Evolutionary conservation across 108 stramenopile genomes (phyloP).

Genomic region (Craspedostauros australis): DNA sequence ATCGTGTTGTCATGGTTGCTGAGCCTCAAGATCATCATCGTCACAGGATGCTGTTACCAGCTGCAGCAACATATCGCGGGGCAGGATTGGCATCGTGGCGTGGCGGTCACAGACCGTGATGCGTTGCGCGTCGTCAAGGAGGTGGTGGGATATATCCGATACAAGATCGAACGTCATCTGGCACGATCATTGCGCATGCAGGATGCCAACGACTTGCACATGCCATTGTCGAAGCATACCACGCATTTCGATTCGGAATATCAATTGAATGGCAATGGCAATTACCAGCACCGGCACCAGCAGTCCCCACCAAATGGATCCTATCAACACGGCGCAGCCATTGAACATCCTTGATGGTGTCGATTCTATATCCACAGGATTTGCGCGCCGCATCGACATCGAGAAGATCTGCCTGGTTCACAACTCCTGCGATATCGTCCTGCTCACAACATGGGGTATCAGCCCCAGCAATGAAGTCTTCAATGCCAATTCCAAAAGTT

Average conservation of each 20-base stretch:
- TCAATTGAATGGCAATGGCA: too few relatives aligned
- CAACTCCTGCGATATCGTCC: constrained; percentile 80
- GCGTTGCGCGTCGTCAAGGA: constrained; percentile 85
- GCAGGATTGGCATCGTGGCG: too few relatives aligned
- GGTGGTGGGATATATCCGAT: constrained; percentile 92
- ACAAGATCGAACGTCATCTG: constrained; percentile 90
- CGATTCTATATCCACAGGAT: constrained; percentile 82
- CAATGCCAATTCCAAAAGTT: constrained; percentile 83
- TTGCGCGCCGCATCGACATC: constrained; percentile 82
- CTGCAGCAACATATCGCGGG: constrained; percentile 55
- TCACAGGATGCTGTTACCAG: constrained; percentile 69
- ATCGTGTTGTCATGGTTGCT: constrained; percentile 87
- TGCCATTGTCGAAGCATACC: constrained; percentile 11
- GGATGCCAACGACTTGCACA: constrained; percentile 39
- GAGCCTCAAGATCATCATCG: constrained; percentile 84
- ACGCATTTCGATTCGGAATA: constrained; percentile 8
- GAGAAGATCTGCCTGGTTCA: constrained; percentile 82
- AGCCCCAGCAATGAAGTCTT: constrained; percentile 90
- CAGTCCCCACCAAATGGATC: constrained; percentile 66
- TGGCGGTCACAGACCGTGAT: constrained; percentile 79
- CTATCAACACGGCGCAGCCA: constrained; percentile 80
- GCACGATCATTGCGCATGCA: constrained; percentile 76
- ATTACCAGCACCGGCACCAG: too few relatives aligned
- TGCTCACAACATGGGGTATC: constrained; percentile 85
- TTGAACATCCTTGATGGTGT: constrained; percentile 79